These are phyloP conservation scores for grape (Vitis vinifera) DNA, from an alignment of 164 flowering plant species.

Conservation along the genomic window DNA sequence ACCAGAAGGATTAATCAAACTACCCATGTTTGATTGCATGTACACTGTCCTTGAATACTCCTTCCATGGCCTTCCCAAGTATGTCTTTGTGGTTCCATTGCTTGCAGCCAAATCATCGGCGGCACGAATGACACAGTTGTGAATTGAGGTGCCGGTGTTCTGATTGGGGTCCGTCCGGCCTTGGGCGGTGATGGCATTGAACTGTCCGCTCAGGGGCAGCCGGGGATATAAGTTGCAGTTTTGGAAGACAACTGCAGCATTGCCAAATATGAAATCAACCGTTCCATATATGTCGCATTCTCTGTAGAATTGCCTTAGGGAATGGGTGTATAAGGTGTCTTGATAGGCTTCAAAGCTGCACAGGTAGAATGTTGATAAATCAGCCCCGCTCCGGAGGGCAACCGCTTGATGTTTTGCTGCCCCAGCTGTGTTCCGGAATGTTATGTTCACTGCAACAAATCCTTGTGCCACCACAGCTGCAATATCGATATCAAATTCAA, in stretches of 20 bases:
- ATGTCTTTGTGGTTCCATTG: slow-evolving; percentile 20
- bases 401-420: slow-evolving; percentile 49
- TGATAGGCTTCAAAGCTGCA: slow-evolving; percentile 56
- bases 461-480: slow-evolving; percentile 37
- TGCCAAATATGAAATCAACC: slow-evolving; percentile 51
- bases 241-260: slow-evolving; percentile 44
- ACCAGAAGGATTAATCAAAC: slow-evolving; percentile 33
- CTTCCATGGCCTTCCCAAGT: slow-evolving; percentile 56
- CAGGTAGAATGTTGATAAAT: slow-evolving; percentile 38
- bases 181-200: slow-evolving; percentile 51
- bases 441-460: slow-evolving; percentile 39
- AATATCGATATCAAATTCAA: not conserved
- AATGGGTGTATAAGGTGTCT: slow-evolving; percentile 48
- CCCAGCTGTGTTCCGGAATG: slow-evolving; percentile 52
- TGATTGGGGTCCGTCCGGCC: slow-evolving; percentile 46
- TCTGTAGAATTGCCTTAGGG: slow-evolving; percentile 42
- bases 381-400: slow-evolving; percentile 42
- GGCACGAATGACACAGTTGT: slow-evolving; percentile 26
- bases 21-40: slow-evolving; percentile 39
- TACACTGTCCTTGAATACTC: slow-evolving; percentile 41
- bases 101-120: slow-evolving; percentile 38
- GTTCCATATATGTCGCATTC: slow-evolving; percentile 54
- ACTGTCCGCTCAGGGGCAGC: slow-evolving; percentile 37
- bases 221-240: slow-evolving; percentile 48
- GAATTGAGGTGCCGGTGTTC: slow-evolving; percentile 45